Base-by-base conservation (phyloP, 441 rosid genomes). In the Capsella rubella region DNA sequence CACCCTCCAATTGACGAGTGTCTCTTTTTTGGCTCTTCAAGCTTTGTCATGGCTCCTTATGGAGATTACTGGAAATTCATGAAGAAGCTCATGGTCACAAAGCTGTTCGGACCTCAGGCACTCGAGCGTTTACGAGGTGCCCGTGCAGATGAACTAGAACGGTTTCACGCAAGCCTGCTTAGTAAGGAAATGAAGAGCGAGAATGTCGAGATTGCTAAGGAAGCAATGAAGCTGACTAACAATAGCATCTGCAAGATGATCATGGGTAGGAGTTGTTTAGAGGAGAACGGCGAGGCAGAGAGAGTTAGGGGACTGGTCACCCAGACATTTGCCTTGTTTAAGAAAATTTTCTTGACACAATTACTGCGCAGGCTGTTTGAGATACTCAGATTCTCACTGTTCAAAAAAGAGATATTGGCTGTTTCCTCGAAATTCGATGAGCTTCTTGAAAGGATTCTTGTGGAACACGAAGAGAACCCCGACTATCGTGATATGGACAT, bases 1-100 rank as follows among this genome's bases (percentile, higher is more conserved):
- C 2, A 27, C 3, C 40, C 54, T 13, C 42, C 65, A 0, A 69
- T 60, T 2, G 40, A 25, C 0, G 79, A 68, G 6, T 37, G 29
- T 10, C 28, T 80, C 31, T 21, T 68, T 2, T 69, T 67, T 13
- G 83, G 81, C 4, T 56, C 57, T 13, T 49, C 58, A 0, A 65
- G 79, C 14, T 71, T 85, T 6, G 1, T 59, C 7, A 4, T 42
- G 15, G n/a, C 52, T 13, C 63, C 9, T 63, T 78, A 83, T 18
- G 84, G 80, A 31, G 81, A 78, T 9, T 78, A 79, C 52, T 81
- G 82, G 85, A 77, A 54, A 67, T 81, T 83, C 80, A 74, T 85
- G 82, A 83, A 76, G 78, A 83, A 82, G 47, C 70, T 83, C 4
- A 70, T 63, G 37, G 53, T 65, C 46, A 73, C 74, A 2, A 61